A percentile compares a stretch with the other conserved stretches of the same genome.
phyloP scores from a whole-genome alignment of 208 protist genomes.

The Lotmaria passim region DNA sequence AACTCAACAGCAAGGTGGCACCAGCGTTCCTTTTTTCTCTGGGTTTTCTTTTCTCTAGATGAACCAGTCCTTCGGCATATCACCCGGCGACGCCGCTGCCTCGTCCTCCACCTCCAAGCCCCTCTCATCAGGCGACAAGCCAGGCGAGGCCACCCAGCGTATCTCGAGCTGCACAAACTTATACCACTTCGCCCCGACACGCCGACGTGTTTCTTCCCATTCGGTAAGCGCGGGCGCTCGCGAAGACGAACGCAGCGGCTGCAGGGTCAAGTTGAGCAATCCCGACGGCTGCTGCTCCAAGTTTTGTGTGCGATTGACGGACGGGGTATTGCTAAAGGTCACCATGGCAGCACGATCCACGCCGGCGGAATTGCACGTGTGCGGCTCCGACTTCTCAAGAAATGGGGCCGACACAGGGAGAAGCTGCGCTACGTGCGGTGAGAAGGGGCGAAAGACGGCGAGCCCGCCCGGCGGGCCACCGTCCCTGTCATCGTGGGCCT shows the following conservation, averaged over 20 bases:
- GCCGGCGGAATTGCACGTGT: not conserved
- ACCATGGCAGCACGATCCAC: not conserved
- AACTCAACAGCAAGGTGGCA: too few species aligned
- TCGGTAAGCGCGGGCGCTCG: not conserved
- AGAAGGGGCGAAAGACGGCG: conserved; percentile 7
- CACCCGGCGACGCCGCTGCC: not conserved
- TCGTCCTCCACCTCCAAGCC: not conserved
- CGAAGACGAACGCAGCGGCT: not conserved
- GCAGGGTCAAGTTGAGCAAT: not conserved
- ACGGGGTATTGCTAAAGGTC: not conserved
- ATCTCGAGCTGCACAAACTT: conserved; percentile 21
- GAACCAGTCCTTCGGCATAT: too few species aligned
- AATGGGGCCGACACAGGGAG: not conserved
- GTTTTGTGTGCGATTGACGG: conserved; percentile 9
- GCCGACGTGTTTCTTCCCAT: not conserved
- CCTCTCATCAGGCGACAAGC: conserved; percentile 21
- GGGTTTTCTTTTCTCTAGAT: too few species aligned
- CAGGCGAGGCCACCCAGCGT: conserved; percentile 28
- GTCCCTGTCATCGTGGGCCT: not conserved
- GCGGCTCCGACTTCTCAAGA: not conserved
- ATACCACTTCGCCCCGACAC: conserved; percentile 19
- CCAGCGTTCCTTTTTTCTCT: too few species aligned
- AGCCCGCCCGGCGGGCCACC: conserved; percentile 5
- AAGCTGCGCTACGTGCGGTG: not conserved
- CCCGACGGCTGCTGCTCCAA: not conserved